Evolutionary conservation across 148 eudicot species (phyloP).

Genomic region (Camellia sinensis): DNA sequence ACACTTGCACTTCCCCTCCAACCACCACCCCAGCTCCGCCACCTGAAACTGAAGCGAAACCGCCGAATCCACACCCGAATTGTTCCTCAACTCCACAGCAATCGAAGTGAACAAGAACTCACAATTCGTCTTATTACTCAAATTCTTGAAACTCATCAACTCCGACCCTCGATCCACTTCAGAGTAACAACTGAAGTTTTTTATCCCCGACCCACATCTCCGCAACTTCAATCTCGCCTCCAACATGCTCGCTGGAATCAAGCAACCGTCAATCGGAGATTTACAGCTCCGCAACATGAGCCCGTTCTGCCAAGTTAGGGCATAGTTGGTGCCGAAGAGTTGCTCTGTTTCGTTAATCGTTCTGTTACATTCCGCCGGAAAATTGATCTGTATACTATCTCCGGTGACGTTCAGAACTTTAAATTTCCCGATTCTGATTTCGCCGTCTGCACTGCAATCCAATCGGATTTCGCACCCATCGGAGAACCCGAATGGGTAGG

Average conservation of each 20-base stretch:
- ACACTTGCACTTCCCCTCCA: conserved; percentile 49
- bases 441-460: conserved; percentile 32
- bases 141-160: conserved; percentile 22
- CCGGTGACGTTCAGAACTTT: conserved; percentile 40
- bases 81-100: conserved; percentile 20
- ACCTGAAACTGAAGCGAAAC: conserved; percentile 44
- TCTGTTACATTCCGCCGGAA: conserved; percentile 58
- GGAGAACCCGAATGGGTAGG: conserved; percentile 75
- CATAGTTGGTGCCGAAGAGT: conserved; percentile 40
- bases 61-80: conserved; percentile 15
- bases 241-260: conserved; percentile 30
- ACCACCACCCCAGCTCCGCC: conserved; percentile 72
- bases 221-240: conserved; percentile 20
- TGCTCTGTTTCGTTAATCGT: conserved; percentile 9
- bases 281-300: conserved; percentile 47
- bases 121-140: conserved; percentile 28
- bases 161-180: conserved; percentile 8
- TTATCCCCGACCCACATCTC: conserved; percentile 18
- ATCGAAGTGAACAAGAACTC: conserved; percentile 46
- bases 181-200: conserved; percentile 44
- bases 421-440: conserved; percentile 27
- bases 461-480: conserved; percentile 44
- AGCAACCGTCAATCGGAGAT: conserved; percentile 25
- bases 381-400: conserved; percentile 28
- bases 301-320: conserved; percentile 41